These are phyloP conservation scores for Solanum arcanum DNA, from an alignment of 257 asterid species.

Conservation along the genomic window DNA sequence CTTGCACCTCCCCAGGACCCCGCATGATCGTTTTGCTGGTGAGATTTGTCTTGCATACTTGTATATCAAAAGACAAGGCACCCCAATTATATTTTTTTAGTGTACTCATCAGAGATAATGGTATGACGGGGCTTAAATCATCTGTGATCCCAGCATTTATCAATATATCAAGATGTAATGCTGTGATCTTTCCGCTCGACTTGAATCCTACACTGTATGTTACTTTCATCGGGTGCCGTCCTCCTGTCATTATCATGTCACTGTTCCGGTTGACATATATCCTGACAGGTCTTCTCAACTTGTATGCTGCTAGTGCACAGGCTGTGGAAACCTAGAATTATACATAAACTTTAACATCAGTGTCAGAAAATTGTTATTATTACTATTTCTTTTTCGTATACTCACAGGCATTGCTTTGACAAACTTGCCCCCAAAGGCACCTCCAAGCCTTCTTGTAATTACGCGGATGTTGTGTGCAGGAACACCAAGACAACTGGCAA, in stretches of 20 bases:
- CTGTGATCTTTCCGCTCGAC: constrained; percentile 60
- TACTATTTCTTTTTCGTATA: neutral
- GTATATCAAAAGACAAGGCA: constrained; percentile 49
- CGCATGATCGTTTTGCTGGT: constrained; percentile 61
- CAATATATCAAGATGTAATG: constrained; percentile 49
- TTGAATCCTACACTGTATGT: constrained; percentile 57
- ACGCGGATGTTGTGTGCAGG: neutral
- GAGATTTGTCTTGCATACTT: constrained; percentile 60
- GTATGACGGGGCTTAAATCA: constrained; percentile 47
- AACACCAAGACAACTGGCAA: neutral
- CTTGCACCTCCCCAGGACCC: constrained; percentile 70
- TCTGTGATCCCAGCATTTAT: constrained; percentile 47
- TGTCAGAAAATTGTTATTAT: neutral
- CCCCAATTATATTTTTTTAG: constrained; percentile 68
- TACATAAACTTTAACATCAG: neutral
- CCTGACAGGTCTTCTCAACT: constrained; percentile 54
- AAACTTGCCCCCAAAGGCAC: constrained; percentile 81
- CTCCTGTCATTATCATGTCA: constrained; percentile 64
- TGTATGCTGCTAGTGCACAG: constrained; percentile 76
- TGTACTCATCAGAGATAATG: constrained; percentile 14
- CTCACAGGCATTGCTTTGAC: constrained; percentile 42
- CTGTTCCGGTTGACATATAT: constrained; percentile 51
- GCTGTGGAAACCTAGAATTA: constrained; percentile 50
- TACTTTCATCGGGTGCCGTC: constrained; percentile 73
- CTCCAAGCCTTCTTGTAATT: constrained; percentile 29